A percentile compares a stretch with the other conserved stretches of the same genome.
Evolutionary conservation across 768 basidiomycete genomes (phyloP).

Genomic region (Mycena rosella): DNA sequence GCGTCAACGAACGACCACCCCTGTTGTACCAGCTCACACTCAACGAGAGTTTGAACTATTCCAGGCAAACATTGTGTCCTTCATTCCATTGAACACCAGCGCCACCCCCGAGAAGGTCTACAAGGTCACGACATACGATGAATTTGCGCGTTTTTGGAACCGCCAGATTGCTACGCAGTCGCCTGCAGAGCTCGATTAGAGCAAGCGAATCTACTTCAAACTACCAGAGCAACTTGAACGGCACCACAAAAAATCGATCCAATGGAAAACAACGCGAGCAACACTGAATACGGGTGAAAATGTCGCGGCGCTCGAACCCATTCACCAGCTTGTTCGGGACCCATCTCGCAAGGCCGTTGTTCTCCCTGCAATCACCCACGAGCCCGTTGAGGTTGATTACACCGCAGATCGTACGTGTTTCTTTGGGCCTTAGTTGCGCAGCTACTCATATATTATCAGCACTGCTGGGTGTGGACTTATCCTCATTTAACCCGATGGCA

Average conservation of each 20-base stretch:
- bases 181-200: background rate
- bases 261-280: constrained; percentile 24
- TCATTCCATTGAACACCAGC: background rate
- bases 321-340: constrained; percentile 9
- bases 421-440: background rate
- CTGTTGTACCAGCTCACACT: constrained; percentile 33
- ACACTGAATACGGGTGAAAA: constrained; percentile 14
- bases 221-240: constrained; percentile 35
- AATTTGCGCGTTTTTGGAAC: constrained; percentile 34
- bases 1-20: constrained; percentile 26
- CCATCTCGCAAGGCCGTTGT: constrained; percentile 10
- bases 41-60: constrained; percentile 27
- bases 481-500: constrained; percentile 19
- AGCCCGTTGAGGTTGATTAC: constrained; percentile 12
- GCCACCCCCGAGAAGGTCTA: constrained; percentile 14
- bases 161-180: constrained; percentile 22
- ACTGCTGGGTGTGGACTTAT: constrained; percentile 1
- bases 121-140: constrained; percentile 24
- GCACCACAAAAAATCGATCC: constrained; percentile 33
- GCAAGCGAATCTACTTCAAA: constrained; percentile 34
- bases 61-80: constrained; percentile 3
- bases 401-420: constrained; percentile 13
- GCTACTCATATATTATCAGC: background rate
- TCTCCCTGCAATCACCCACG: constrained; percentile 20
- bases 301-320: constrained; percentile 6